Conservation (phyloP, 1,139 yeast genomes). For the Lodderomyces oxycetoniae region DNA sequence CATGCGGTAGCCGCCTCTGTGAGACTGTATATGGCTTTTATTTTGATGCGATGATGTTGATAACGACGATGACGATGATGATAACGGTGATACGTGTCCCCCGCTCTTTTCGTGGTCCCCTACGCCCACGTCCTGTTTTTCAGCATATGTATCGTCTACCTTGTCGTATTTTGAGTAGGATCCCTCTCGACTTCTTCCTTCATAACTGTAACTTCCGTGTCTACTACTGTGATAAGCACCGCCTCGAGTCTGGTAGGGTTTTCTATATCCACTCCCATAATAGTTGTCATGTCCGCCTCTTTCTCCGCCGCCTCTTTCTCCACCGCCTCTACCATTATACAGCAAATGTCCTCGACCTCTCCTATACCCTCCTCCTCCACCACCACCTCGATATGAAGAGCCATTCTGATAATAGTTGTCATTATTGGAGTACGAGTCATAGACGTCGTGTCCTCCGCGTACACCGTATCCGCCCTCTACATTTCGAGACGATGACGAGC, state of each 20-base stretch:
- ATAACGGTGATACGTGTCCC: neutral
- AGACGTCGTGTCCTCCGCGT: constrained; percentile 1
- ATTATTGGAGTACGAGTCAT: constrained; percentile 1
- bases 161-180: constrained; percentile 4
- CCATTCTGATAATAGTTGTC: constrained; percentile 6
- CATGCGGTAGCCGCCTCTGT: neutral
- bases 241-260: neutral
- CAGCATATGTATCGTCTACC: neutral
- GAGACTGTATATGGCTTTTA: no score
- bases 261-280: constrained; percentile 2
- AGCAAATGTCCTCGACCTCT: constrained; percentile 7
- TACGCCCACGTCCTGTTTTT: neutral
- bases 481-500: no score
- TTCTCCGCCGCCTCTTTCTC: constrained; percentile 16
- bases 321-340: constrained; percentile 25
- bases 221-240: constrained; percentile 2
- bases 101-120: neutral
- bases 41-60: no score
- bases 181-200: constrained; percentile 5
- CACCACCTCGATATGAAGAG: constrained; percentile 6
- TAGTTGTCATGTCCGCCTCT: constrained; percentile 25
- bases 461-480: constrained; percentile 2
- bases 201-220: constrained; percentile 1
- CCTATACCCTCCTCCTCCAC: constrained; percentile 4
- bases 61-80: constrained; percentile 1